Base-by-base conservation (phyloP, 495 filamentous ascomycete genomes). In the Aspergillus funiculosus region DNA sequence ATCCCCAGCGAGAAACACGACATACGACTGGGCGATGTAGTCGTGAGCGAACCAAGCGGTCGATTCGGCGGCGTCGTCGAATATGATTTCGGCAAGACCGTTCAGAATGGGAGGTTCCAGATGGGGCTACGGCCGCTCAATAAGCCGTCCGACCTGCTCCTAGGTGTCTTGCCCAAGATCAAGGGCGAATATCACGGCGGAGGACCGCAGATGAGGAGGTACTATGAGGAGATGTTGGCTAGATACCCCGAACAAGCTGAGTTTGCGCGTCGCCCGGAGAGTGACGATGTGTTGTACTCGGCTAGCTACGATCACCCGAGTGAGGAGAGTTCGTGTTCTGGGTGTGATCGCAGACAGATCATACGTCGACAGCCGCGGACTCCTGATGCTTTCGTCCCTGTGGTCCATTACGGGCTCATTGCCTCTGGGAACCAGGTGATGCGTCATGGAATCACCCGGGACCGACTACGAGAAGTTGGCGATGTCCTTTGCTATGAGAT, bases 51-150 rank as follows among this genome's bases (percentile, higher is more conserved):
- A 8, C 60, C 61, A 3, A 46, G 15, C 13, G 39, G 32, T 5
- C 25, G 14, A 1, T 31, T 42, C 31, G 51, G 55, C 7, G 65
- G 65, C 0, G 65, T 60, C 5, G 35, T 69, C 4, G 63, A 69
- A 31, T 68, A 64, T 46, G 61, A 68, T 36, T 60, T 59, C 30
- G 72, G 67, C 6, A 74, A 72, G 29, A 51, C 57, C 6, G 9
- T 56, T 13, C 28, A 36, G 1, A 54, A 51, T 7, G 59, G 59
- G 4, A 11, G 42, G 6, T 69, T 72, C 43, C 32, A 50, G 42
- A 75, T 61, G 21, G 64, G 67, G 0, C 41, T 50, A n/a, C n/a
- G n/a, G n/a, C n/a, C n/a, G 2, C 34, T 71, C 13, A 64, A 68
- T 37, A 54, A 60, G 29, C 66, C 64, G 15, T 62, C 63, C 7